phyloP scores from a whole-genome alignment of 106 monocot genomes.

The Dendrobium officinale region DNA sequence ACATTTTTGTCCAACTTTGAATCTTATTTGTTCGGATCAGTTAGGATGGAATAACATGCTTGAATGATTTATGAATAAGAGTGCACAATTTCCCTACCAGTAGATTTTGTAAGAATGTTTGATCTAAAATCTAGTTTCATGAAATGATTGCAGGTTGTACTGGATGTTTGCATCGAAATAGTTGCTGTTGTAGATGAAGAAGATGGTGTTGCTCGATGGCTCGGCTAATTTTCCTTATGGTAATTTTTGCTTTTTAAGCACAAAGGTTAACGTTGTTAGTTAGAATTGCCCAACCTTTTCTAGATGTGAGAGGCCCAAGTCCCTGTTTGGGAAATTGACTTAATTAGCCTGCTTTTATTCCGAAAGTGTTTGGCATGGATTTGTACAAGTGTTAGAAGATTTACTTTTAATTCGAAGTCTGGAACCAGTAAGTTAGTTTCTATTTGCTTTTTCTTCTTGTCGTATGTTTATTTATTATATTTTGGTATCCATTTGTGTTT shows the following conservation, averaged over 20 bases:
- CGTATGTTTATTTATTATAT: too few relatives aligned
- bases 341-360: too few relatives aligned
- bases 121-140: neutral
- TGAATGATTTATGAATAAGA: neutral
- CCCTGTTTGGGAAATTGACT: too few relatives aligned
- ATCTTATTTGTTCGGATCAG: neutral
- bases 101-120: too few relatives aligned
- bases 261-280: neutral
- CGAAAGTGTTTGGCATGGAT: too few relatives aligned
- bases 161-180: constrained; percentile 62
- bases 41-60: neutral
- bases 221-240: constrained; percentile 16
- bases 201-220: constrained; percentile 55
- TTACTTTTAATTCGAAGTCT: too few relatives aligned
- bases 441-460: too few relatives aligned
- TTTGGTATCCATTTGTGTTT: too few relatives aligned
- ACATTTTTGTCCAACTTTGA: too few relatives aligned
- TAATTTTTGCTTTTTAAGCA: neutral
- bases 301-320: neutral
- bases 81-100: neutral
- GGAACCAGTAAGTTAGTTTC: too few relatives aligned
- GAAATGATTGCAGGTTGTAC: constrained; percentile 27
- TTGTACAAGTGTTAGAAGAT: too few relatives aligned
- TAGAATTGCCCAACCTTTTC: neutral
- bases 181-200: constrained; percentile 48